Evolutionary conservation across 306 rosid species (phyloP), one percentile per base, ranked within the genome.

Genomic region (Quercus gilva): DNA sequence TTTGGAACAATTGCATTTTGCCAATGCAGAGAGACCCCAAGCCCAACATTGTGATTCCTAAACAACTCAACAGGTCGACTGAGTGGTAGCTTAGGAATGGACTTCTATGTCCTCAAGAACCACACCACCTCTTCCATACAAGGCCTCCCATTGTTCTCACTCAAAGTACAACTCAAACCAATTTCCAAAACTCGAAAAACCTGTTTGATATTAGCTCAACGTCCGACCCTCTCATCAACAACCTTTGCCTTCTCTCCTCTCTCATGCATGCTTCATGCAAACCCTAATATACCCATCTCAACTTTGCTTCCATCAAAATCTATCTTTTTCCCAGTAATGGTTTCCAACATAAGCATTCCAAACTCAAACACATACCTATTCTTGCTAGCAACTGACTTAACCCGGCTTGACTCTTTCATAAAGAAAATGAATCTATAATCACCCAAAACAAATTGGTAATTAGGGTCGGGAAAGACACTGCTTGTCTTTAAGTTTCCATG

Each of bases 61-160:
- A 31, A 65, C 71, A 67, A 35, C 25, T 67, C 71, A 21, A 19
- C 7, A 6, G 25, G 71, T 33, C 51, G 25, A 17, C 49, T 33
- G 6, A 12, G 51, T 6, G 51, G 71, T 45, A 67, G 71, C 26
- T 67, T 33, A 19, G 71, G 71, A 18, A 17, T 33, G 4, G n/a
- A 28, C 4, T 23, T 60, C 7, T 41, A 41, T n/a, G n/a, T 20
- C 26, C 60, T 75, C 28, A 75, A 59, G 18, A 59, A 43, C n/a
- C 17, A 28, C 23, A 75, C 45, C 57, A 60, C 78, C 25, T 75
- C 71, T 35, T 75, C 78, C 78, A 60, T 75, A n/a, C 31, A 75
- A 17, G 78, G 78, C 71, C 71, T 41, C 58, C 21, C 52, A 12
- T 75, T 3, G 13, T 14, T 17, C 56, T 41, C 33, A 43, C 18